phyloP scores from a whole-genome alignment of 768 basidiomycete genomes.

The Trametes meyenii region DNA sequence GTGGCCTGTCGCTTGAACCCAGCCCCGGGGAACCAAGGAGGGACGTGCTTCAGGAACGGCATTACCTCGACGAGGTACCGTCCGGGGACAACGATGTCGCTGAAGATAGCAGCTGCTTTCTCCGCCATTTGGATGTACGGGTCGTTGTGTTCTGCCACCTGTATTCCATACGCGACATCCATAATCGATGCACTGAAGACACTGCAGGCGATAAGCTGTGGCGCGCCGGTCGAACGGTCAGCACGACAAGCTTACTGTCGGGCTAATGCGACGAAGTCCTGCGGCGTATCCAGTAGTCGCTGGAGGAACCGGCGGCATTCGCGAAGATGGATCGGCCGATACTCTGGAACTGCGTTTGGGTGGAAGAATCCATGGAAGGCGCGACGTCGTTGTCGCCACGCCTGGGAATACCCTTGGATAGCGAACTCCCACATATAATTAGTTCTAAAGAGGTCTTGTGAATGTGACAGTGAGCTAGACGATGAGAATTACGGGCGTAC shows the following conservation, averaged over 20 bases:
- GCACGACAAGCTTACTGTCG: not conserved
- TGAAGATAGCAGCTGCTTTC: not conserved
- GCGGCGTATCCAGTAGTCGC: not conserved
- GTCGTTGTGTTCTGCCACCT: not conserved
- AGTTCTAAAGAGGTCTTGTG: not conserved
- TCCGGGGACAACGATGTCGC: not conserved
- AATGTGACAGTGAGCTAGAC: too few species aligned
- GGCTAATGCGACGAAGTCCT: not conserved
- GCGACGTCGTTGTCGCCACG: slow-evolving; percentile 9
- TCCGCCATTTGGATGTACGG: not conserved
- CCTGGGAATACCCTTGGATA: not conserved
- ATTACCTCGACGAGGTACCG: slow-evolving; percentile 5
- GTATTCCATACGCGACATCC: slow-evolving; percentile 21
- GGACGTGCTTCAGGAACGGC: slow-evolving; percentile 17
- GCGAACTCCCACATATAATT: slow-evolving; percentile 7
- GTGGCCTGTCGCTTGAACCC: slow-evolving; percentile 27
- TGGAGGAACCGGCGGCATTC: slow-evolving; percentile 1
- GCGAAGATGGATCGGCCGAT: not conserved
- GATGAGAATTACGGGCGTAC: slow-evolving; percentile 43
- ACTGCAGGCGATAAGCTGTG: not conserved
- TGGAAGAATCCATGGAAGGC: slow-evolving; percentile 7
- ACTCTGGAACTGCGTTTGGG: not conserved
- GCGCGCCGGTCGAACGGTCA: not conserved
- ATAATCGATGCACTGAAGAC: slow-evolving; percentile 14
- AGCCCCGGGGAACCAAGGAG: slow-evolving; percentile 31